Conservation (phyloP, 805 yeast genomes). For the Kockiozyma suomiensis region DNA sequence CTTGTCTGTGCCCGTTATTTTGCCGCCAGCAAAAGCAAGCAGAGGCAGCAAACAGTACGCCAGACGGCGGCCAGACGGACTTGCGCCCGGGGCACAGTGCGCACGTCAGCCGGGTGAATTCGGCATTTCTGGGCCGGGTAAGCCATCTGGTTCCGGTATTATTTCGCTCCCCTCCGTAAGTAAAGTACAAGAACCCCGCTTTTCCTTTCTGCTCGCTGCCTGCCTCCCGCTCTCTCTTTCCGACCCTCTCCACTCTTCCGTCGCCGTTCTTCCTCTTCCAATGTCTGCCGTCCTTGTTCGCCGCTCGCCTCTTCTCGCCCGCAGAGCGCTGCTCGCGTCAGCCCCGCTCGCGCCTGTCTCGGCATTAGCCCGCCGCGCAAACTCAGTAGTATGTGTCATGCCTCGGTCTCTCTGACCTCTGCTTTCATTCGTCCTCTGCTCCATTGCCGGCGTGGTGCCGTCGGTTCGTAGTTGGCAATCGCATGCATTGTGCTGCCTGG, state of each 20-base stretch:
- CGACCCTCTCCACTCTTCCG: constrained; percentile 2
- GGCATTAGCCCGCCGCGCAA: constrained; percentile 5
- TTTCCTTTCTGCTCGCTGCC: neutral
- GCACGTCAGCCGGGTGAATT: too few relatives aligned
- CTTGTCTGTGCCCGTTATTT: too few relatives aligned
- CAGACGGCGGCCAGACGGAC: too few relatives aligned
- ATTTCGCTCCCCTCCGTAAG: neutral
- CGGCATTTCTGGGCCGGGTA: neutral
- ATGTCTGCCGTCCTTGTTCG: constrained; percentile 3
- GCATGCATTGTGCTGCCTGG: neutral
- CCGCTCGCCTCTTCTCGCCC: constrained; percentile 3
- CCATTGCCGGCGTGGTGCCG: neutral
- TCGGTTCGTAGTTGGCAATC: neutral
- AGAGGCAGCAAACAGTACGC: too few relatives aligned
- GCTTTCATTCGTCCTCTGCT: neutral
- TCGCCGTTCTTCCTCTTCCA: neutral
- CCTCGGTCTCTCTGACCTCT: neutral
- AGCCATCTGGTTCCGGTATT: neutral
- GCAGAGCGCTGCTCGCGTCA: constrained; percentile 7
- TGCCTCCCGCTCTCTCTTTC: neutral
- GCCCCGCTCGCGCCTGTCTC: constrained; percentile 5
- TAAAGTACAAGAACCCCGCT: constrained; percentile 1
- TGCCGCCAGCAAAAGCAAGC: too few relatives aligned
- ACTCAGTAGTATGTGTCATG: constrained; percentile 20
- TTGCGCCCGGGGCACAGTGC: too few relatives aligned